phyloP scores from a whole-genome alignment of 2,329 filamentous ascomycete species.

The Davidsoniella eucalypti region DNA sequence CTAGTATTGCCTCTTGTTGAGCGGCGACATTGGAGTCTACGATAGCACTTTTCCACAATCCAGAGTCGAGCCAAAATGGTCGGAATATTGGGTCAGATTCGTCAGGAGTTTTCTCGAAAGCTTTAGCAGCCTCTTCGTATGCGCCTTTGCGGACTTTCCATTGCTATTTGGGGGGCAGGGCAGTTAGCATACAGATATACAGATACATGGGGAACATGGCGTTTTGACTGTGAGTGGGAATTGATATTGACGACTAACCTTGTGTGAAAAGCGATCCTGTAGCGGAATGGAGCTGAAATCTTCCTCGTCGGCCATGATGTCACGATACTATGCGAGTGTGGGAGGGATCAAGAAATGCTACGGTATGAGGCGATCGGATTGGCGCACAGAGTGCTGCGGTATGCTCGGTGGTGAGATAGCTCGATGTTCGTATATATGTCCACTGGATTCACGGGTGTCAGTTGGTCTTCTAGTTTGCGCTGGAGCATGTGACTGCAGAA shows the following conservation, averaged over 20 bases:
- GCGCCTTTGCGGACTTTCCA: constrained; percentile 96
- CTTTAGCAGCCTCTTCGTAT: constrained; percentile 82
- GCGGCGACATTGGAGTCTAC: constrained; percentile 93
- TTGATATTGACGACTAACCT: constrained; percentile 29
- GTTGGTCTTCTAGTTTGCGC: too few relatives aligned
- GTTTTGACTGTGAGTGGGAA: neutral
- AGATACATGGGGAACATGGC: neutral
- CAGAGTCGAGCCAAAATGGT: constrained; percentile 71
- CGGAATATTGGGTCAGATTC: constrained; percentile 74
- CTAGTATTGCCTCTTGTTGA: constrained; percentile 78
- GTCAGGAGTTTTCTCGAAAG: constrained; percentile 69
- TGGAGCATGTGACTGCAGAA: too few relatives aligned
- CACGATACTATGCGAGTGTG: neutral
- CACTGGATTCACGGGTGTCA: too few relatives aligned
- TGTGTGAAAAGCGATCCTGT: constrained; percentile 68
- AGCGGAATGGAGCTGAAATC: constrained; percentile 68
- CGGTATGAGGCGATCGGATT: too few relatives aligned
- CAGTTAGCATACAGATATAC: neutral
- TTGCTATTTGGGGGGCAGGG: constrained; percentile 31
- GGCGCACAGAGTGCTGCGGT: too few relatives aligned
- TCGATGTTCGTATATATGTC: too few relatives aligned
- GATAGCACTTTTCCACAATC: constrained; percentile 82
- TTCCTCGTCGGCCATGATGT: constrained; percentile 60
- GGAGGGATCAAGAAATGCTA: neutral
- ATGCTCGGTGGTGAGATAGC: too few relatives aligned